Conservation (phyloP, 345 rosid species). For the Eucalyptus cloeziana region DNA sequence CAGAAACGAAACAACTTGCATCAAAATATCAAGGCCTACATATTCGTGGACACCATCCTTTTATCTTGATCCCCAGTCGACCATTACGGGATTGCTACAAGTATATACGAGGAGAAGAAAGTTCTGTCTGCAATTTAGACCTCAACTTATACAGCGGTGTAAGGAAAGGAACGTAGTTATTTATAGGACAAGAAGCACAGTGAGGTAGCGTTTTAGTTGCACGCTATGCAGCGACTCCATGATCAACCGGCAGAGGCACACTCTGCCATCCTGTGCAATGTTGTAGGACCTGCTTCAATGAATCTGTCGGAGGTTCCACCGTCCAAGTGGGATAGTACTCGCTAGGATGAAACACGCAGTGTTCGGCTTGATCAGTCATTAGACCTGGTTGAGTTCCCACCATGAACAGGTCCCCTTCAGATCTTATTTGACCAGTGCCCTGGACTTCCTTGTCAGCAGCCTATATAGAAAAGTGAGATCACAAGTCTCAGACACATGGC, state of each 20-base stretch:
- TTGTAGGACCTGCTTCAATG: constrained; percentile 62
- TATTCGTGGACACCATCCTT: background rate
- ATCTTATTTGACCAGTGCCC: constrained; percentile 44
- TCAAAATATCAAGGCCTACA: background rate
- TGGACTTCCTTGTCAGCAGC: constrained; percentile 60
- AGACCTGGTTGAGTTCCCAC: constrained; percentile 59
- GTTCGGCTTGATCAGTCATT: constrained; percentile 10
- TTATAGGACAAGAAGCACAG: background rate
- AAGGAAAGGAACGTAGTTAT: background rate
- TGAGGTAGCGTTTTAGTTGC: background rate
- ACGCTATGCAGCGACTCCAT: background rate
- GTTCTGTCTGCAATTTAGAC: background rate
- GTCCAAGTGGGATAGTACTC: constrained; percentile 73
- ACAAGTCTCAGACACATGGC: background rate
- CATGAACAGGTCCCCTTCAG: constrained; percentile 69
- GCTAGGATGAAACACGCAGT: constrained; percentile 48
- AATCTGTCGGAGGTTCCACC: constrained; percentile 44
- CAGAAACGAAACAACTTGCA: too few species aligned
- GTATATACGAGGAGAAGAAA: background rate
- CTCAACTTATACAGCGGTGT: background rate
- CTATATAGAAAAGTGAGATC: constrained; percentile 19
- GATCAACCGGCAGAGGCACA: constrained; percentile 47
- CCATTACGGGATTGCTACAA: background rate
- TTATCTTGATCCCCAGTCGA: background rate
- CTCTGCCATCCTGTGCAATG: constrained; percentile 71